Percentiles rank a stretch among this genome's conserved stretches.
Conservation (phyloP, 1,284 basidiomycete genomes). For the Marasmius sp. region DNA sequence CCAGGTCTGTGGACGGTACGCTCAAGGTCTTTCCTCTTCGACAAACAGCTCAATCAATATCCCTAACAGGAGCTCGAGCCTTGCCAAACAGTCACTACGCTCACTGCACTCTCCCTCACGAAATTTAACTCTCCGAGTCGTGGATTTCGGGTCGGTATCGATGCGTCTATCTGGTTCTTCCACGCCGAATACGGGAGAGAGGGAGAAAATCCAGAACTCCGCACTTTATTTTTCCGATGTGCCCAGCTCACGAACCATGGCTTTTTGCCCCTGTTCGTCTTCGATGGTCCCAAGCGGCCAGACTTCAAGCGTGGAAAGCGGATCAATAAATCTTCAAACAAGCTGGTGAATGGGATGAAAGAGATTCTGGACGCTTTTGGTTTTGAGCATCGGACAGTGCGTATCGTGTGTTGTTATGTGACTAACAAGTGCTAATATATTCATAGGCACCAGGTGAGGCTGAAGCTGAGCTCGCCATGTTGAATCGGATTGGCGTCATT, state of each 20-base stretch:
- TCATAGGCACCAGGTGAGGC: constrained; percentile 89
- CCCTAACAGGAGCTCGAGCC: constrained; percentile 58
- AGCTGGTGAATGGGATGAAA: constrained; percentile 71
- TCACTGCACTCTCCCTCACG: constrained; percentile 66
- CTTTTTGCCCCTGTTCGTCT: constrained; percentile 89
- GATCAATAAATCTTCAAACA: constrained; percentile 62
- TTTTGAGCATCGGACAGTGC: constrained; percentile 79
- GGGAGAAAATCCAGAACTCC: constrained; percentile 76
- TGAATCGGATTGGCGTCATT: constrained; percentile 80
- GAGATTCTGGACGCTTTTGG: constrained; percentile 86
- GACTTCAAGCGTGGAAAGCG: constrained; percentile 79
- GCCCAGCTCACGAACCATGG: constrained; percentile 75
- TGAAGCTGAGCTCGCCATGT: constrained; percentile 91
- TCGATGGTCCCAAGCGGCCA: constrained; percentile 89
- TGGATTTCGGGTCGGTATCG: constrained; percentile 74
- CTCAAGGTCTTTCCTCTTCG: background rate
- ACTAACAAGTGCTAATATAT: background rate
- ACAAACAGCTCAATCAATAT: background rate
- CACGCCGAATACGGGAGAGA: constrained; percentile 73
- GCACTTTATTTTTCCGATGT: constrained; percentile 76
- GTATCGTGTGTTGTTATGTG: constrained; percentile 22
- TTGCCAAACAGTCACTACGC: constrained; percentile 58
- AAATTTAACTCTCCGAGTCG: constrained; percentile 68
- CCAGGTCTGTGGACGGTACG: constrained; percentile 45
- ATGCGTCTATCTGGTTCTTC: constrained; percentile 83